Evolutionary conservation across 2,329 filamentous ascomycete genomes (phyloP).

Genomic region (Daldinia sp.): DNA sequence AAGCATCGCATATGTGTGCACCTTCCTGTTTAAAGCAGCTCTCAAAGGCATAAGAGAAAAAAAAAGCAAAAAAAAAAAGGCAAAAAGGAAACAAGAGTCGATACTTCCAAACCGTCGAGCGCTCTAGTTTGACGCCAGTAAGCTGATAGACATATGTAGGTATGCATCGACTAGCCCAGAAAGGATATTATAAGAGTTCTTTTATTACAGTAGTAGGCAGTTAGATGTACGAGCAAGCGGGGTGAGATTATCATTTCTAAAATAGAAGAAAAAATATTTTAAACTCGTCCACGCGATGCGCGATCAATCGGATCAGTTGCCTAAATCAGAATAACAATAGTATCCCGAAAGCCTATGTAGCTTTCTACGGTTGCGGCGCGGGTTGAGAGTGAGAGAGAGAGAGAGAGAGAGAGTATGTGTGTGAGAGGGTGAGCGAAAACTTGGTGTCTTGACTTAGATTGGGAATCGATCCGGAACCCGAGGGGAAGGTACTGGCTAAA

Average conservation of each 20-base stretch:
- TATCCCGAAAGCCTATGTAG: slow-evolving; percentile 17
- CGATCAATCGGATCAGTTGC: slow-evolving; percentile 31
- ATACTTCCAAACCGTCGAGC: slow-evolving; percentile 2
- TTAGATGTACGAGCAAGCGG: slow-evolving; percentile 14
- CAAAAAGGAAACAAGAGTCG: background rate
- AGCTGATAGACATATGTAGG: slow-evolving; percentile 22
- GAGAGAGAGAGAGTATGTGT: no score
- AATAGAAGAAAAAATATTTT: slow-evolving; percentile 21
- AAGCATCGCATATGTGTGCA: background rate
- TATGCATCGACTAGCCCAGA: slow-evolving; percentile 24
- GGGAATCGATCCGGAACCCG: slow-evolving; percentile 32
- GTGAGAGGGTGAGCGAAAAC: slow-evolving; percentile 19
- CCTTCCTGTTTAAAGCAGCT: background rate
- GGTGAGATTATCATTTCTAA: background rate
- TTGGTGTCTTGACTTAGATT: slow-evolving; percentile 32
- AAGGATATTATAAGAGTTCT: slow-evolving; percentile 18
- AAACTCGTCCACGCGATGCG: slow-evolving; percentile 24
- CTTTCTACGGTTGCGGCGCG: background rate
- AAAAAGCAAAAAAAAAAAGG: background rate
- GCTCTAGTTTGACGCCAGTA: slow-evolving; percentile 21
- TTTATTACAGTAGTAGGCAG: slow-evolving; percentile 2
- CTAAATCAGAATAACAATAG: slow-evolving; percentile 22
- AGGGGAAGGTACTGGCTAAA: slow-evolving; percentile 37
- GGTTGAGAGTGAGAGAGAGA: slow-evolving; percentile 7
- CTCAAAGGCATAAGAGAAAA: background rate